Base-by-base conservation (phyloP, 192 early-diverging fungal species). In the Paraglomus brasilianum region DNA sequence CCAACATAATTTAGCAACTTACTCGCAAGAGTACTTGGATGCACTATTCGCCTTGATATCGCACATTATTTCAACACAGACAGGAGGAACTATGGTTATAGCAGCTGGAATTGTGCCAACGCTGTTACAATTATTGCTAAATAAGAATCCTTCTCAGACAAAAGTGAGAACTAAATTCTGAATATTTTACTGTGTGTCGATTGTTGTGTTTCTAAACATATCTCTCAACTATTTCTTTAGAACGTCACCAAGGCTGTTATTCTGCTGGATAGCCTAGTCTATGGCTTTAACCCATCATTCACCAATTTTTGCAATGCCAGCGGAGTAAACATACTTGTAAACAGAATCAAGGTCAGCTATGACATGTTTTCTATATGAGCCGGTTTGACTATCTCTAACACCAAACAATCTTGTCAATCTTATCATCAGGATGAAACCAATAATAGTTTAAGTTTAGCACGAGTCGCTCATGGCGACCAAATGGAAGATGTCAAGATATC, bases 91-190 rank as follows among this genome's bases (percentile, higher is more conserved):
- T 62, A 94, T 95, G 89, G 77, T 98, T 6, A 90, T 94, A 53
- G 86, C 93, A 19, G 92, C 94, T 8, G 96, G 96, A 15, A 84
- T 95, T n/a, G 85, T 96, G 48, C 90, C 91, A 0, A 81, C 89
- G 2, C 79, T 98, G 50, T 77, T 92, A 17, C 79, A 87, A 39
- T 82, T 89, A 11, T 82, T 98, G 5, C 77, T 75, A 1, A 91
- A 93, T 75, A 82, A 82, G 44, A 75, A 84, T 22, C 42, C 69
- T 7, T 46, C 63, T 5, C 90, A 94, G 42, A 47, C 87, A 36
- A 91, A 86, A 75, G 88, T 89, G 72, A 49, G 52, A 19, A 39
- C 19, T 41, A 17, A 6, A 8, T 11, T 15, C 14, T 9, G 17
- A 19, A 36, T 30, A 48, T 36, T 7, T 74, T 14, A 36, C 19